Evolutionary conservation across 1,284 basidiomycete species (phyloP).

Genomic region (Cutaneotrichosporon cavernicola): DNA sequence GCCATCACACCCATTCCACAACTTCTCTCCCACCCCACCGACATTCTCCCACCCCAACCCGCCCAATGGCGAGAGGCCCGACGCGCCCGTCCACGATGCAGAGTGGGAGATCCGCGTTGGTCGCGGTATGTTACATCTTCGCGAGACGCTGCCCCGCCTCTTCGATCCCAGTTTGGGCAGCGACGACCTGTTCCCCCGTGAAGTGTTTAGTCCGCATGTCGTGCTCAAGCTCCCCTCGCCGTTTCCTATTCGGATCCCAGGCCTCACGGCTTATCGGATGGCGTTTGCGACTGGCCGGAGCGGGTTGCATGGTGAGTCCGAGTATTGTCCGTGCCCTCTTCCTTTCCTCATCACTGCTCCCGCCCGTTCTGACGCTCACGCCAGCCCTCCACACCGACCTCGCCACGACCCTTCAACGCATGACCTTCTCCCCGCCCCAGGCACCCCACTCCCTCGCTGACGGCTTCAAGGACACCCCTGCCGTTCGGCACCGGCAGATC

Average conservation of each 20-base stretch:
- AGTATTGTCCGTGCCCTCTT: too few relatives aligned
- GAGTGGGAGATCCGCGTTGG: constrained; percentile 53
- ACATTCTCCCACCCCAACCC: background rate
- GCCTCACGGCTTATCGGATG: constrained; percentile 44
- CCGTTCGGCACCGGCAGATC: constrained; percentile 43
- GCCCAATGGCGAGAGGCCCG: constrained; percentile 19
- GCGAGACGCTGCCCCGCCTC: constrained; percentile 48
- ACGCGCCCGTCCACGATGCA: constrained; percentile 47
- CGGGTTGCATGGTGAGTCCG: constrained; percentile 49
- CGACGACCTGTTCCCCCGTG: constrained; percentile 44
- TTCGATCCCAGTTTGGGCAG: constrained; percentile 32
- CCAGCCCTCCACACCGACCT: constrained; percentile 50
- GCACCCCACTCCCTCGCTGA: constrained; percentile 21
- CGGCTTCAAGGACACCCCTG: constrained; percentile 19
- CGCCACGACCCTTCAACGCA: constrained; percentile 39
- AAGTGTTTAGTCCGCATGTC: constrained; percentile 46
- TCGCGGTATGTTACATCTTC: constrained; percentile 50
- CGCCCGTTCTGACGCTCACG: constrained; percentile 8
- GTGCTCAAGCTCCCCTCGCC: constrained; percentile 47
- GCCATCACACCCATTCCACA: background rate
- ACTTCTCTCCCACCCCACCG: background rate
- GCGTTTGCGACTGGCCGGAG: constrained; percentile 49
- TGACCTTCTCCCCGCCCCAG: constrained; percentile 41
- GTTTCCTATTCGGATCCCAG: constrained; percentile 48
- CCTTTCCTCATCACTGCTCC: background rate